Conservation (phyloP, 2,329 filamentous ascomycete species). For the Ceratocystiopsis sp. region DNA sequence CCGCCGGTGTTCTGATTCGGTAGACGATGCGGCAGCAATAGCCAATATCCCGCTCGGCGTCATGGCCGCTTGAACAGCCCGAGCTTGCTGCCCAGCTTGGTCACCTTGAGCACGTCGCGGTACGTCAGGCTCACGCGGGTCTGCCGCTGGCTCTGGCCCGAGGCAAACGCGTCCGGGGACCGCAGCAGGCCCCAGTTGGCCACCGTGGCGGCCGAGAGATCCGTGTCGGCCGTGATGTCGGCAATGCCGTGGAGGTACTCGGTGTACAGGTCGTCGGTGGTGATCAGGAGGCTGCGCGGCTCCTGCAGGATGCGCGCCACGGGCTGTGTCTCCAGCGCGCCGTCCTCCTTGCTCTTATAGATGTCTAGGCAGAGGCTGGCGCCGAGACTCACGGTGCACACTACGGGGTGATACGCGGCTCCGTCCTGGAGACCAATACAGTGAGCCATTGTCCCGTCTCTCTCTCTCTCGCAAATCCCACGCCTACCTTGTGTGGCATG, state of each 20-base stretch:
- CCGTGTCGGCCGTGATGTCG: constrained; percentile 45
- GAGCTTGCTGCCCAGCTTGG: constrained; percentile 52
- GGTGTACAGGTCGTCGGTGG: constrained; percentile 49
- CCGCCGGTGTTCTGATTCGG: constrained; percentile 40
- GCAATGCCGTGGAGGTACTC: constrained; percentile 61
- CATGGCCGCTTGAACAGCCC: constrained; percentile 23
- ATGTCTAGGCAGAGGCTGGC: constrained; percentile 64
- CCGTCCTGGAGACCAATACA: constrained; percentile 44
- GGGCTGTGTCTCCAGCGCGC: constrained; percentile 34
- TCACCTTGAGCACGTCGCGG: constrained; percentile 72
- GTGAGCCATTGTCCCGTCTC: not conserved
- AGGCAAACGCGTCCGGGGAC: constrained; percentile 24
- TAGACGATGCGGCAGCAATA: constrained; percentile 5
- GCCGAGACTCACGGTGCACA: constrained; percentile 80
- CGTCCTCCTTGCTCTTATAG: constrained; percentile 44
- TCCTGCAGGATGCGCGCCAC: constrained; percentile 58
- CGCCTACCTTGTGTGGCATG: constrained; percentile 63
- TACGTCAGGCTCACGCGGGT: constrained; percentile 61
- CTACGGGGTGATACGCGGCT: constrained; percentile 67
- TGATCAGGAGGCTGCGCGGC: constrained; percentile 63
- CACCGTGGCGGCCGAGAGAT: constrained; percentile 43
- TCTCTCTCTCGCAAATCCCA: not conserved
- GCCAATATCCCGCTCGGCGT: no score
- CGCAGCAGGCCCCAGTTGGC: constrained; percentile 56
- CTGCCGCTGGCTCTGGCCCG: constrained; percentile 38